Conservation (phyloP, 1,139 yeast genomes). For the Meyerozyma smithsonii region DNA sequence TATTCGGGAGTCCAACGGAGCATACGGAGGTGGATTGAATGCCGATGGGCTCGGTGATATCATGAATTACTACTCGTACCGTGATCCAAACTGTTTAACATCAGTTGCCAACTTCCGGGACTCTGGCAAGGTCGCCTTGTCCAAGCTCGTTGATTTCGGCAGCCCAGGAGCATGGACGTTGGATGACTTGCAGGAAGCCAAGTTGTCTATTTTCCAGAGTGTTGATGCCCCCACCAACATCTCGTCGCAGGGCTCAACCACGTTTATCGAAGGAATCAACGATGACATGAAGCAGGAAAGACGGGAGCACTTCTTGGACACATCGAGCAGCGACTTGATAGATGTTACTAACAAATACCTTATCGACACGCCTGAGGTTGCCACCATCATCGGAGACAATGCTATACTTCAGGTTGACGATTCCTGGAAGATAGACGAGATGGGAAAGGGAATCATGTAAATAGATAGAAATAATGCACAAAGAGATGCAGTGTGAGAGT, state of each 20-base stretch:
- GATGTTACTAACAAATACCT: slow-evolving; percentile 63
- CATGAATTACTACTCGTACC: slow-evolving; percentile 79
- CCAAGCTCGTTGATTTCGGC: slow-evolving; percentile 32
- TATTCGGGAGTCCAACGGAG: slow-evolving; percentile 94
- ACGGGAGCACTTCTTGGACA: slow-evolving; percentile 68
- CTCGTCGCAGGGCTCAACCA: slow-evolving; percentile 66
- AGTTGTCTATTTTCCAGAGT: slow-evolving; percentile 82
- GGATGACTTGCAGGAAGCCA: slow-evolving; percentile 80
- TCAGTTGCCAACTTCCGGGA: slow-evolving; percentile 59
- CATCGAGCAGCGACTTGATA: slow-evolving; percentile 55
- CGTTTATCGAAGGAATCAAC: slow-evolving; percentile 65
- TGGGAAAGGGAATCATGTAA: slow-evolving; percentile 8
- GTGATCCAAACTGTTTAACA: slow-evolving; percentile 84
- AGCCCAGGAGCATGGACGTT: slow-evolving; percentile 32
- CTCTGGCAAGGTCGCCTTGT: slow-evolving; percentile 54
- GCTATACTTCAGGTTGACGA: slow-evolving; percentile 25
- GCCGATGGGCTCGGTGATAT: slow-evolving; percentile 81
- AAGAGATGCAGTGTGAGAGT: too few species aligned
- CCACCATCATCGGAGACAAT: slow-evolving; percentile 52
- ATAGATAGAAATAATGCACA: slow-evolving; percentile 1
- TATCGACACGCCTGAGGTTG: slow-evolving; percentile 24
- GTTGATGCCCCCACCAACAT: slow-evolving; percentile 88
- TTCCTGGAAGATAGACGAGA: slow-evolving; percentile 28
- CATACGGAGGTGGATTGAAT: slow-evolving; percentile 92
- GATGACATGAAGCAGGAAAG: slow-evolving; percentile 79